Base-by-base conservation (phyloP, 371 early-diverging fungal genomes). In the Mucor ambiguus region DNA sequence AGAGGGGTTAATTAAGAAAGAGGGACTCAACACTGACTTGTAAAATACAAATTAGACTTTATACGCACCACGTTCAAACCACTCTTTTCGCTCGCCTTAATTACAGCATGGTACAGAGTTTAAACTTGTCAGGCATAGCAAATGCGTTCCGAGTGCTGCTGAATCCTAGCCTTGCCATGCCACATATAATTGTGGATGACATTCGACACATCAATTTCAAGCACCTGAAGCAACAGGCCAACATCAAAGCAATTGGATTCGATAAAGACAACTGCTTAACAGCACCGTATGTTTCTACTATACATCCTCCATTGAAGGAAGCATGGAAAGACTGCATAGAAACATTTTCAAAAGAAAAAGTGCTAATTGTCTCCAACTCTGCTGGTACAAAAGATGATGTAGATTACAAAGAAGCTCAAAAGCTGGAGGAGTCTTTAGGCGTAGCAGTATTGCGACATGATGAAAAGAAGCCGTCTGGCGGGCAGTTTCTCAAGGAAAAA, bases 201-300 rank as follows among this genome's bases (percentile, higher is more conserved):
- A 85, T 95, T 48, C 86, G 92, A 2, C 63, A 75, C 24, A 85
- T 96, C 29, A 81, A 89, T 55, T 95, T 87, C 76, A 69, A 60
- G 3, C 70, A 76, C 11, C 77, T 96, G 44, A 82, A 84, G 56
- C 65, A 69, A 5, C 29, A 69, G 22, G 71, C 69, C 0, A 93
- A 94, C 16, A 85, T 95, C 61, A 69, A 77, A 20, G 88, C 85
- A 18, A 77, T 94, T 38, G 91, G 82, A 1, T 97, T 96, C 75
- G 98, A 97, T 78, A 97, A 97, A 77, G 98, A 97, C 72, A 97
- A 97, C 78, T 94, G 95, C 37, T 73, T 97, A 20, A 95, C 97
- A 0, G 88, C 87, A 16, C 98, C 98, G 2, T 96, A 97, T 71
- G 81, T 77, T 26, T 63, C 81, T 48, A 68, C 83, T 0, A 79